Evolutionary conservation across 148 eudicot species (phyloP).

Genomic region (Agrostemma githago): DNA sequence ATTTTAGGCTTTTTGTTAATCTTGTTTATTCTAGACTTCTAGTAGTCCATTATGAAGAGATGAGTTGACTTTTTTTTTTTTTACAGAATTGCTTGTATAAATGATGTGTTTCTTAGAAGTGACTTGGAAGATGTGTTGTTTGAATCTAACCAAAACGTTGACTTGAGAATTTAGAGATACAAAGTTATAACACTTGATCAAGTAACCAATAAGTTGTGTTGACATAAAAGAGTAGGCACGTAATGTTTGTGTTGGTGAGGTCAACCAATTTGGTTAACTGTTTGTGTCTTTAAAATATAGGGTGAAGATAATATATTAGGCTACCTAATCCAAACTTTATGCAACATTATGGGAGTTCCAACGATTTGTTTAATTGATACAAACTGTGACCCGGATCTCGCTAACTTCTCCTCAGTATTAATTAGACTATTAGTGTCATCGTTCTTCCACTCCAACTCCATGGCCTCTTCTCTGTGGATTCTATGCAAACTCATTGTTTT

Average conservation of each 20-base stretch:
- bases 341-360: no score
- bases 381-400: no score
- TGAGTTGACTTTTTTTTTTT: neutral
- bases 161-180: neutral
- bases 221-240: neutral
- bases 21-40: neutral
- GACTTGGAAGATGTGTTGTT: neutral
- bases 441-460: neutral
- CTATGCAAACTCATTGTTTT: no score
- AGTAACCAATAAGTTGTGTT: neutral
- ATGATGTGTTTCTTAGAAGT: neutral
- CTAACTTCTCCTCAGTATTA: neutral
- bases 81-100: neutral
- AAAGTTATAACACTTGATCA: neutral
- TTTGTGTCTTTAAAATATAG: neutral
- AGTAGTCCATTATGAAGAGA: neutral
- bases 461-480: neutral
- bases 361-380: no score
- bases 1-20: no score
- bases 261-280: neutral
- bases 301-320: constrained; percentile 12
- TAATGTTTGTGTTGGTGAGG: neutral
- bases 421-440: neutral
- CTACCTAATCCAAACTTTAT: constrained; percentile 18
- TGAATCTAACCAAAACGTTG: constrained; percentile 8